A percentile compares a stretch with the other conserved stretches of the same genome.
Conservation (phyloP, 2,329 filamentous ascomycete genomes). For the Allantophomopsis lycopodina region DNA sequence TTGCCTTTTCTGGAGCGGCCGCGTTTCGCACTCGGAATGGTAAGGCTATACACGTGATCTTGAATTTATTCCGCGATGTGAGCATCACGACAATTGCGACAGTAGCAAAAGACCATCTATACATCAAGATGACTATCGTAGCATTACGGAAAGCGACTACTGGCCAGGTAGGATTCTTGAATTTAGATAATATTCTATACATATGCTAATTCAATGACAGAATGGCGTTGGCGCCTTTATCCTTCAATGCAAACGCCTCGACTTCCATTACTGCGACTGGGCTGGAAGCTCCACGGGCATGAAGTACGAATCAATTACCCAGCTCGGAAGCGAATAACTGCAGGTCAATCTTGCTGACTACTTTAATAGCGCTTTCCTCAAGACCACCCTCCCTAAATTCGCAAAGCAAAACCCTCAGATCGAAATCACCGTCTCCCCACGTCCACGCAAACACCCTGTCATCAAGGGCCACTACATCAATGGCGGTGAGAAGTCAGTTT, state of each 20-base stretch:
- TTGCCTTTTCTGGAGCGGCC: neutral
- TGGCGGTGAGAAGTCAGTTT: conserved; percentile 71
- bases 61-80: neutral
- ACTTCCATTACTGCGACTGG: conserved; percentile 97
- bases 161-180: conserved; percentile 32
- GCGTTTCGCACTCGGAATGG: neutral
- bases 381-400: conserved; percentile 61
- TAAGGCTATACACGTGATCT: neutral
- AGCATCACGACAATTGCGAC: no score
- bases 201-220: conserved; percentile 30
- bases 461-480: conserved; percentile 90
- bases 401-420: conserved; percentile 72
- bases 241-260: conserved; percentile 88
- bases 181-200: neutral
- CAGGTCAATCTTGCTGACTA: conserved; percentile 1
- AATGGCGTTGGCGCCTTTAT: conserved; percentile 97
- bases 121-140: conserved; percentile 33
- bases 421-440: conserved; percentile 83
- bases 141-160: conserved; percentile 36
- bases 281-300: conserved; percentile 87
- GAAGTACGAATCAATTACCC: conserved; percentile 48
- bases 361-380: conserved; percentile 59
- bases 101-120: neutral
- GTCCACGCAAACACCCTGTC: conserved; percentile 80
- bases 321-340: neutral